A percentile compares a stretch with the other conserved stretches of the same genome.
Evolutionary conservation across 306 rosid species (phyloP).

Genomic region (Lotus japonicus): DNA sequence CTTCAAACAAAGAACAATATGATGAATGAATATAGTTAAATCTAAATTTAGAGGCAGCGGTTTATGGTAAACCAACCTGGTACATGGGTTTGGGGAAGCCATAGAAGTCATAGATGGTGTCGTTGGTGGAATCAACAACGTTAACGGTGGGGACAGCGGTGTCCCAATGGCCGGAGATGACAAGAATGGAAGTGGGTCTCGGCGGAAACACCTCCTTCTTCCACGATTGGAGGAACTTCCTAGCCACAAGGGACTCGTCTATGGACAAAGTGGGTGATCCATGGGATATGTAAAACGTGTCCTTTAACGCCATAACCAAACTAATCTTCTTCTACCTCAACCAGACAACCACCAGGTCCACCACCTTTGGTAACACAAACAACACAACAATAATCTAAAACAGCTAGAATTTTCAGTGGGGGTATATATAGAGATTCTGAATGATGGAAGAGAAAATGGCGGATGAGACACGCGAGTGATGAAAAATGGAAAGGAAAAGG

Average conservation of each 20-base stretch:
- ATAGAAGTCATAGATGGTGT: constrained; percentile 77
- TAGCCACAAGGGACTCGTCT: constrained; percentile 46
- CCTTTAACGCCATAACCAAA: constrained; percentile 18
- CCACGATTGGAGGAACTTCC: constrained; percentile 54
- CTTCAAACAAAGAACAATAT: background rate
- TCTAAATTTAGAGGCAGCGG: background rate
- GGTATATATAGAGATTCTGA: too few species aligned
- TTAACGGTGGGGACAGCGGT: constrained; percentile 52
- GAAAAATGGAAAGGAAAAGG: too few species aligned
- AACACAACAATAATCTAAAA: too few species aligned
- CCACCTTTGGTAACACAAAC: too few species aligned
- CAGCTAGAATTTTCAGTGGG: background rate
- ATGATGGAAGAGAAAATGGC: too few species aligned
- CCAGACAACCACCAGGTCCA: too few species aligned
- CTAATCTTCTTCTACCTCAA: too few species aligned
- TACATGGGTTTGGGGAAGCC: constrained; percentile 64
- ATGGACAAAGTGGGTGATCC: constrained; percentile 59
- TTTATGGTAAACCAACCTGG: constrained; percentile 30
- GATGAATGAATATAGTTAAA: background rate
- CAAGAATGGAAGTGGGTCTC: constrained; percentile 47
- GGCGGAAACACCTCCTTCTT: constrained; percentile 26
- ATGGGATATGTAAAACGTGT: constrained; percentile 64
- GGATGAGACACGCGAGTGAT: too few species aligned
- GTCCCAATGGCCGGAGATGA: constrained; percentile 75
- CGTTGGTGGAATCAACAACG: constrained; percentile 28